A percentile compares a stretch with the other conserved stretches of the same genome.
Evolutionary conservation across 495 filamentous ascomycete species (phyloP).

Genomic region (Penicillium argentinense): DNA sequence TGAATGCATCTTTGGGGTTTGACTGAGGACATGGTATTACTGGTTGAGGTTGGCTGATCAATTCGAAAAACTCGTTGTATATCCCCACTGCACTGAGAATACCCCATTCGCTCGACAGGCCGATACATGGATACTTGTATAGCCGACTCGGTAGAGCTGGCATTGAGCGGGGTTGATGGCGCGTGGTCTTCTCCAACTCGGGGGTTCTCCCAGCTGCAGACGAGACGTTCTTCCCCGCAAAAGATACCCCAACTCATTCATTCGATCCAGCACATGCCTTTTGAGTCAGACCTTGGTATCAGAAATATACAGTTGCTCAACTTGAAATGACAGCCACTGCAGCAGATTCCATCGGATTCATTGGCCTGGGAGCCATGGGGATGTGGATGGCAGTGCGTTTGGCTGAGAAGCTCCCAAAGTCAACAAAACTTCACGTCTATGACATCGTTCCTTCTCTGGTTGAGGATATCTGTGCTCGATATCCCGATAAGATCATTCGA

Average conservation of each 20-base stretch:
- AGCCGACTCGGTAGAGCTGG: too few species aligned
- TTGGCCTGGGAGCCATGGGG: constrained; percentile 52
- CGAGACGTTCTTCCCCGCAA: too few species aligned
- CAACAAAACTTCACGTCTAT: constrained; percentile 35
- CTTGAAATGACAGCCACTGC: neutral
- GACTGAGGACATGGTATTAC: neutral
- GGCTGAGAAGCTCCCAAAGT: constrained; percentile 32
- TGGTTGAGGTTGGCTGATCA: neutral
- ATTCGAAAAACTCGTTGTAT: neutral
- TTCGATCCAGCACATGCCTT: neutral
- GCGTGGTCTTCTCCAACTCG: too few species aligned
- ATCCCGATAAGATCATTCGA: constrained; percentile 22
- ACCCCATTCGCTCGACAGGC: too few species aligned
- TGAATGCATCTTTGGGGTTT: neutral
- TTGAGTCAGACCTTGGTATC: neutral
- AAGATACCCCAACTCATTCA: too few species aligned
- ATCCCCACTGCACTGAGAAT: neutral
- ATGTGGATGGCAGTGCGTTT: constrained; percentile 44
- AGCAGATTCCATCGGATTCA: constrained; percentile 36
- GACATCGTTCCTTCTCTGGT: constrained; percentile 35
- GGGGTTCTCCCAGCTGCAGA: too few species aligned
- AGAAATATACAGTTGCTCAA: neutral
- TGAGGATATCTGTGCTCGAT: constrained; percentile 30
- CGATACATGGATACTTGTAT: too few species aligned
- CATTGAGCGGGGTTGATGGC: too few species aligned